Evolutionary conservation across 2,329 filamentous ascomycete species (phyloP).

Genomic region (Apiospora kogelbergensis): DNA sequence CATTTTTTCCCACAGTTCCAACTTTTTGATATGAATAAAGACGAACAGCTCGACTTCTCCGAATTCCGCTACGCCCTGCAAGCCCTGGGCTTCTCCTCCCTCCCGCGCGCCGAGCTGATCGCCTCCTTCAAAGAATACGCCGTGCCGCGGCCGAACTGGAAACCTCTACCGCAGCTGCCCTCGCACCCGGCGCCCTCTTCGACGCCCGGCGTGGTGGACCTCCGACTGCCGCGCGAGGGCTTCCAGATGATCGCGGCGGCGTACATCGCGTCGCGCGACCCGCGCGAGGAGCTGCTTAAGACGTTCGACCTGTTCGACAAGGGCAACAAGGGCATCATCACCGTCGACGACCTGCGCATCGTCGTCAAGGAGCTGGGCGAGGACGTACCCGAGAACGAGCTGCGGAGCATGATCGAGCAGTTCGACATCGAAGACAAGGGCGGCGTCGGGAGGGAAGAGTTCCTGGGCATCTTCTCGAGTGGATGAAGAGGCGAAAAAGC

Average conservation of each 20-base stretch:
- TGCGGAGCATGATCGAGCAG: conserved; percentile 95
- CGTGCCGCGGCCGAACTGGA: conserved; percentile 63
- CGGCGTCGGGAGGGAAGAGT: conserved; percentile 69
- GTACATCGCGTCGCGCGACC: conserved; percentile 79
- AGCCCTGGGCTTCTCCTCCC: conserved; percentile 82
- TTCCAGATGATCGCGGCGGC: conserved; percentile 78
- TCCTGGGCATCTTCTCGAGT: conserved; percentile 55
- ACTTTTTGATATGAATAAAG: conserved; percentile 95
- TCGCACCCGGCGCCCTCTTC: conserved; percentile 43
- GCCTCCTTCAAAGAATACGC: conserved; percentile 80
- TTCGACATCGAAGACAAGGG: conserved; percentile 95
- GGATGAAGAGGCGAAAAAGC: conserved; percentile 19
- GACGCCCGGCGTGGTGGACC: conserved; percentile 61
- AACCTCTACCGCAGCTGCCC: conserved; percentile 40
- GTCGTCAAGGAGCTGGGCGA: conserved; percentile 92
- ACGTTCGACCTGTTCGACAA: conserved; percentile 94
- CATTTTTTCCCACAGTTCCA: conserved; percentile 62
- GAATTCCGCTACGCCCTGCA: conserved; percentile 96
- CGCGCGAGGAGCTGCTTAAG: conserved; percentile 84
- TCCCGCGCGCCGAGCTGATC: conserved; percentile 83
- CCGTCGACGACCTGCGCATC: conserved; percentile 79
- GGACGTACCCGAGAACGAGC: conserved; percentile 87
- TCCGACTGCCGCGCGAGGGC: conserved; percentile 70
- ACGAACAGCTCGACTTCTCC: conserved; percentile 93
- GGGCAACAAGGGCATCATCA: conserved; percentile 88